Evolutionary conservation across 495 filamentous ascomycete genomes (phyloP).

Genomic region (Evernia prunastri): DNA sequence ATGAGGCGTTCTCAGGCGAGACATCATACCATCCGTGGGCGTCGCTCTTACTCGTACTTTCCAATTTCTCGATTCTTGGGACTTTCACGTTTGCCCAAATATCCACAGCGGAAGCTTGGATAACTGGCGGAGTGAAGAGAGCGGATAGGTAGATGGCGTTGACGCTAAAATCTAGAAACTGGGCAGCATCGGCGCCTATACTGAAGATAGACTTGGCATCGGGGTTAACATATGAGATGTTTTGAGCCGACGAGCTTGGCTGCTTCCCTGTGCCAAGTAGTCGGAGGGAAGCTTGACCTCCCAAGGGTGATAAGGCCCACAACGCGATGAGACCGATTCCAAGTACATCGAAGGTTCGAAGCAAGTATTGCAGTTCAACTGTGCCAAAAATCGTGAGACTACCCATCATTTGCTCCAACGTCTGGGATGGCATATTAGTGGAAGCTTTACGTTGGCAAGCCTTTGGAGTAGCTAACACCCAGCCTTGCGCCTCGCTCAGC

Average conservation of each 20-base stretch:
- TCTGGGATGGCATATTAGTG: neutral
- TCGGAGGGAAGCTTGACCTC: neutral
- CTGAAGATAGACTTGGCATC: neutral
- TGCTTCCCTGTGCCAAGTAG: neutral
- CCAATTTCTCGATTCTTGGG: neutral
- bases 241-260: neutral
- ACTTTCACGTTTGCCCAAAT: neutral
- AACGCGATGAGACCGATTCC: neutral
- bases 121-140: neutral
- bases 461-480: neutral
- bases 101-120: neutral
- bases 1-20: neutral
- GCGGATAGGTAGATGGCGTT: neutral
- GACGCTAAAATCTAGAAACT: too few relatives aligned
- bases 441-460: neutral
- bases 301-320: neutral
- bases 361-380: neutral
- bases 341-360: neutral
- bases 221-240: neutral
- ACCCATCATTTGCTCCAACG: neutral
- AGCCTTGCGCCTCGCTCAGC: constrained; percentile 9
- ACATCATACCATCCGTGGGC: neutral
- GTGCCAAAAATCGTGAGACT: neutral
- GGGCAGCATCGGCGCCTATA: neutral
- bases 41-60: neutral